Conservation (phyloP, 805 yeast species). For the Teunomyces gatunensis region DNA sequence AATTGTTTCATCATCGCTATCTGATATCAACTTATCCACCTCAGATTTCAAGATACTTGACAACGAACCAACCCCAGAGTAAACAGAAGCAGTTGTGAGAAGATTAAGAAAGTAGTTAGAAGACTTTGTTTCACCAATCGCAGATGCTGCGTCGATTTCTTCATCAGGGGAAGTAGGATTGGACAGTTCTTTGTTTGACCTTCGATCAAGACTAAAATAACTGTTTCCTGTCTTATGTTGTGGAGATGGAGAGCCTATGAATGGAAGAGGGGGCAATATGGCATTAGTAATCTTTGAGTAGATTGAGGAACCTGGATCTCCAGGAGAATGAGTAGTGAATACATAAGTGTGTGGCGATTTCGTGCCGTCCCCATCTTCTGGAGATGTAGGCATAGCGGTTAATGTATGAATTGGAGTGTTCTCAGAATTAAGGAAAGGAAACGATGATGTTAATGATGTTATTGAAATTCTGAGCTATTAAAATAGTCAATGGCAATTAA, state of each 20-base stretch:
- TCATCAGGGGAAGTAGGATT: conserved; percentile 11
- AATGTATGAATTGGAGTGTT: neutral
- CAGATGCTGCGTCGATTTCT: conserved; percentile 29
- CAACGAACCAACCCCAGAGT: conserved; percentile 20
- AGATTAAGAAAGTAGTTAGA: conserved; percentile 26
- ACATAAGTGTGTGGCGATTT: neutral
- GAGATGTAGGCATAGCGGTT: neutral
- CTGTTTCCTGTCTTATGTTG: neutral
- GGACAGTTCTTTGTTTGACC: neutral
- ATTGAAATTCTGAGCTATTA: neutral
- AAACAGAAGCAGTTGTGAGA: conserved; percentile 29
- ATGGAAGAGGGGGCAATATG: neutral
- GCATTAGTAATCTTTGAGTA: conserved; percentile 3
- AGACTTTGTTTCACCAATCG: conserved; percentile 20
- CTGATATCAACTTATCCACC: neutral
- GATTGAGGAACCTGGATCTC: neutral
- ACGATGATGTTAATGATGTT: neutral
- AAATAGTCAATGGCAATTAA: neutral
- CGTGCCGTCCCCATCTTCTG: neutral
- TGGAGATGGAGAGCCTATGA: neutral
- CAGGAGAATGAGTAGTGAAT: neutral
- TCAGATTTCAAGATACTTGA: neutral
- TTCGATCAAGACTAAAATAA: neutral
- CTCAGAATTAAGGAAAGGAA: neutral
- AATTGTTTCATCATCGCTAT: neutral